These are phyloP conservation scores for Eremomyces bilateralis DNA, from an alignment of 495 filamentous ascomycete species.

Conservation along the genomic window DNA sequence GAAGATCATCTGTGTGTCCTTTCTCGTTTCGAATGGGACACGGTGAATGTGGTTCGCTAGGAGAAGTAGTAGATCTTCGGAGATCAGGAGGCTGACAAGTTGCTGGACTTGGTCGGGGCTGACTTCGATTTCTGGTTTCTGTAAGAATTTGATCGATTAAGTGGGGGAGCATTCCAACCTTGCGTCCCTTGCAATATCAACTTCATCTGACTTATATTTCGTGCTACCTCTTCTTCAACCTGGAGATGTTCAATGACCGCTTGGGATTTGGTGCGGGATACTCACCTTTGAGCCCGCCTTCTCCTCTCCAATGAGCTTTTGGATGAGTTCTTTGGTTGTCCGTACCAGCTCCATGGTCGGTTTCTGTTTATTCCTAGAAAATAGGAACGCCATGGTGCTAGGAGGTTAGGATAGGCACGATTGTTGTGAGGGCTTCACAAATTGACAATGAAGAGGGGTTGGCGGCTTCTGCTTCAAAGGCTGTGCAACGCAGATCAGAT, in stretches of 20 bases:
- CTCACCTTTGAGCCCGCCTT: constrained; percentile 16
- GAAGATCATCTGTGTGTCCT: constrained; percentile 77
- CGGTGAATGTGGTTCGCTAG: constrained; percentile 59
- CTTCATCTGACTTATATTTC: constrained; percentile 22
- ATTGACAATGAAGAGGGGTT: too few species aligned
- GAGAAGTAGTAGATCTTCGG: constrained; percentile 69
- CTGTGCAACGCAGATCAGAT: too few species aligned
- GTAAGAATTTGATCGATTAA: constrained; percentile 5
- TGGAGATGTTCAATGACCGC: not conserved
- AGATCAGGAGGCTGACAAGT: constrained; percentile 56
- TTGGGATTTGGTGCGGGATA: not conserved
- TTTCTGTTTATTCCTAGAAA: constrained; percentile 43
- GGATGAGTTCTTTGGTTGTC: constrained; percentile 33
- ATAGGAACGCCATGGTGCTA: constrained; percentile 81
- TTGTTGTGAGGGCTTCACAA: too few species aligned
- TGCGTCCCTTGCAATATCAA: constrained; percentile 20
- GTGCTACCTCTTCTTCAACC: constrained; percentile 19
- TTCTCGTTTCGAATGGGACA: constrained; percentile 83
- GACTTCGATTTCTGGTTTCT: constrained; percentile 48
- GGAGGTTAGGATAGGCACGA: too few species aligned
- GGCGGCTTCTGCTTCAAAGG: too few species aligned
- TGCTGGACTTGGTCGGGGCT: constrained; percentile 68
- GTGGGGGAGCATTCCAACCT: constrained; percentile 8
- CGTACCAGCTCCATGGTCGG: constrained; percentile 32
- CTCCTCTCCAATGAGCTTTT: constrained; percentile 21